Base-by-base conservation (phyloP, 2,329 filamentous ascomycete genomes). In the Penicillium capsulatum region DNA sequence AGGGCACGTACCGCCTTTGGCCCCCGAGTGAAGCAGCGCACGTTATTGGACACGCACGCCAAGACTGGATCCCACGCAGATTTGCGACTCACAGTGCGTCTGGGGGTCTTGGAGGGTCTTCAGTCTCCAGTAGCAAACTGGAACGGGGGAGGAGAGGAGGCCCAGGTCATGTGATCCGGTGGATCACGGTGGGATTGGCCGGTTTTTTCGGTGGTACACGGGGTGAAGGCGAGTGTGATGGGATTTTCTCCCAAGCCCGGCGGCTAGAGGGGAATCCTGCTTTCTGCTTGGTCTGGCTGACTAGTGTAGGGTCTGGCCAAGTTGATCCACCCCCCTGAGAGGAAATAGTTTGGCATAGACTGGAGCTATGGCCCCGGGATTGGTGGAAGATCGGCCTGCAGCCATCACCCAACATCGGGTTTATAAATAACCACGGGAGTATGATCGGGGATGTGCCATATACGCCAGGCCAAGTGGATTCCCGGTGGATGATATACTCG, bases 1-100 rank as follows among this genome's bases (percentile, higher is more conserved):
- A 32, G 38, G 28, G 38, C 38, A 45, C 42, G 35, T 45, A 45
- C 42, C 42, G 42, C 38, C 42, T 45, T 45, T 45, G 39, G 42
- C 38, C 42, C 42, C 42, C 38, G 38, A 41, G 31, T 14, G 20
- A 36, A 19, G 29, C 40, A 38, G 38, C 35, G 19, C 40, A 42
- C 40, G 30, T 34, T 38, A 35, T 19, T 24, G 17, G 40, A 42
- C 28, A 31, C 24, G 19, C 19, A 34, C 29, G 30, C 38, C 38
- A 41, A 41, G 34, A 17, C 40, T 11, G 26, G 13, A 14, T 14
- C 26, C 26, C 26, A 28, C 26, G 13, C 26, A 28, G 26, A 28
- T 4, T 11, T 14, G 13, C 26, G 13, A 28, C 13, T 4, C 26
- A 28, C 26, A 28, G 10, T 28, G 5, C 26, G 26, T n/a, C n/a